phyloP scores from a whole-genome alignment of 768 basidiomycete species.

The Russula ochroleuca region DNA sequence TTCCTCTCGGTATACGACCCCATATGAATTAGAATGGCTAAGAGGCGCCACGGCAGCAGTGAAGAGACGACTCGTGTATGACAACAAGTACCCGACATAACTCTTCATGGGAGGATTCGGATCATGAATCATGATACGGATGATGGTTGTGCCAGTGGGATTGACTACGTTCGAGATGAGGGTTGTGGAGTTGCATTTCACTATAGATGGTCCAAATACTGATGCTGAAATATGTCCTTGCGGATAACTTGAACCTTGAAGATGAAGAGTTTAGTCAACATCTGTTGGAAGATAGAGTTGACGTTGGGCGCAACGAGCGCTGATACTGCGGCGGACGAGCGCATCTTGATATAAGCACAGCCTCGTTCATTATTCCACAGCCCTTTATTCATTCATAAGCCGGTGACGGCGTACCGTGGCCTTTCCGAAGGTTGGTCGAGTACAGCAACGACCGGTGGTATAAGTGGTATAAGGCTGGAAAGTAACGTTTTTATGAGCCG shows the following conservation, averaged over 20 bases:
- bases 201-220: not conserved
- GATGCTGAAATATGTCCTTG: not conserved
- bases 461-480: too few relatives aligned
- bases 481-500: not conserved
- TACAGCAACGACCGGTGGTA: not conserved
- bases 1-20: not conserved
- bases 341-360: not conserved
- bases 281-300: not conserved
- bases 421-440: too few relatives aligned
- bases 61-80: not conserved
- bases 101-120: too few relatives aligned
- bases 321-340: not conserved
- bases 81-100: not conserved
- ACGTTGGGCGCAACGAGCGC: conserved; percentile 4
- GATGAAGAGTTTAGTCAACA: not conserved
- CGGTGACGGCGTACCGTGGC: not conserved
- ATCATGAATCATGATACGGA: not conserved
- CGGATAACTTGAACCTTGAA: not conserved
- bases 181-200: not conserved
- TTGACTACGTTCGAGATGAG: too few relatives aligned
- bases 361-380: not conserved
- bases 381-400: not conserved
- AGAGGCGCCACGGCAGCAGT: not conserved
- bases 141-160: too few relatives aligned
- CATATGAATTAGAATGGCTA: not conserved